Evolutionary conservation across 2,329 filamentous ascomycete genomes (phyloP), one percentile per base, ranked within the genome.

Genomic region (Hymenotorrendiella dingleyae): DNA sequence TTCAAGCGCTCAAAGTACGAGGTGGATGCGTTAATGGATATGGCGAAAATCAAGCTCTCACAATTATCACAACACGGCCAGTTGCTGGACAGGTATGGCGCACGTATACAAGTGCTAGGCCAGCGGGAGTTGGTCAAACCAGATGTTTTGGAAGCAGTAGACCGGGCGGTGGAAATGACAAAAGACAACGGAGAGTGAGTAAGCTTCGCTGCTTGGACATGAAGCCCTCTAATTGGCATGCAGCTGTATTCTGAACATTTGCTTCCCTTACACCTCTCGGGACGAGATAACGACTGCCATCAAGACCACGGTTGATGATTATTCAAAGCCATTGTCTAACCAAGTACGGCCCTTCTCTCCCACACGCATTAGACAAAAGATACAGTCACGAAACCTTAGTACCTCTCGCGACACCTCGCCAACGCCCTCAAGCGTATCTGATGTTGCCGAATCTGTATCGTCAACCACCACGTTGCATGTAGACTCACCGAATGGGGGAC

Each of bases 1-100:
- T 98, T 95, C 71, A 95, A 97, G 64, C 82, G 93, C 5, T 91
- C 89, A 17, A 90, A 93, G 65, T 93, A 94, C 65, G 93, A 98
- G 64, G 93, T 98, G 7, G 89, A 96, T 61, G 90, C 88, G 22
- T 70, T 98, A 49, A 98, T 98, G 93, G 85, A 94, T 61, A 88
- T 98, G 74, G 91, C 91, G 47, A 96, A 95, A 70, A 80, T 93
- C 58, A 97, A 97, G 68, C 74, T 98, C 20, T 80, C 85, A 47
- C 93, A 98, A 64, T 72, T 98, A 55, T 82, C 86, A 20, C 87
- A 95, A 59, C 93, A 98, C 57, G 93, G 93, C 22, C 90, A 95
- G 58, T 72, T 98, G 20, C 74, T 98, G 27, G 89, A 97, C 58
- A 82, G 86, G 50, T 98, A 97, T 58, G 93, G 91, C 24, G 93